These are phyloP conservation scores for Beauveria medogensis DNA, from an alignment of 2,329 filamentous ascomycete genomes.

Conservation along the genomic window DNA sequence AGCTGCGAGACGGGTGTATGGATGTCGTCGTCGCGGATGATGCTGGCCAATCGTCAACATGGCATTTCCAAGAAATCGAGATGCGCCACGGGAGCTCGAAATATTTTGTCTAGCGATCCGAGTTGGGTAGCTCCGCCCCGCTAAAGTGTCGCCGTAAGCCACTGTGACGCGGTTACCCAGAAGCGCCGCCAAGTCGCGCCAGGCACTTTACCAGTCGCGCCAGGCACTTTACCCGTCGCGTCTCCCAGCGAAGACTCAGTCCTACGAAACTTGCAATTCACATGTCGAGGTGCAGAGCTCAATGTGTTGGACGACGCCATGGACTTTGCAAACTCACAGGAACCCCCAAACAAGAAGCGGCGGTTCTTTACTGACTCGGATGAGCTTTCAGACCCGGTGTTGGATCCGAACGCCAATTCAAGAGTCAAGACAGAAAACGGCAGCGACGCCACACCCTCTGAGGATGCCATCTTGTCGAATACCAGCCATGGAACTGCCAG, in stretches of 20 bases:
- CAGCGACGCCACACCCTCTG: conserved; percentile 11
- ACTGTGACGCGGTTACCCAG: conserved; percentile 31
- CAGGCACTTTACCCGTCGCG: conserved; percentile 25
- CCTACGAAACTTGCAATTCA: not conserved
- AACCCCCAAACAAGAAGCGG: conserved; percentile 38
- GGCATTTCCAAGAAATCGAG: conserved; percentile 15
- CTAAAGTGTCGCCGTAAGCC: not conserved
- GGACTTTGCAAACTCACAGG: conserved; percentile 31
- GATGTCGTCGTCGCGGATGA: not conserved
- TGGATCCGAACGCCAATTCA: not conserved
- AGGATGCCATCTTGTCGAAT: not conserved
- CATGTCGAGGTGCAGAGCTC: conserved; percentile 10
- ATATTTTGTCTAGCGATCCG: not conserved
- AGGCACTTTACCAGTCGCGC: conserved; percentile 23
- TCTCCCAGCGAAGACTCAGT: conserved; percentile 21
- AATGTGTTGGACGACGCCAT: conserved; percentile 22
- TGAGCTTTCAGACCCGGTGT: conserved; percentile 19
- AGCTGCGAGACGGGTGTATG: not conserved
- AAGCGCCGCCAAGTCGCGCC: conserved; percentile 28
- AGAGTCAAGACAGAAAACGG: conserved; percentile 11
- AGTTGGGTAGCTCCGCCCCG: not conserved
- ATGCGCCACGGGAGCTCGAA: not conserved
- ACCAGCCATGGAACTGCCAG: conserved; percentile 12
- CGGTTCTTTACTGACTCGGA: conserved; percentile 30
- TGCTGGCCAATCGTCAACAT: conserved; percentile 15